Evolutionary conservation across 2,329 filamentous ascomycete species (phyloP).

Genomic region (Aspergillus pseudoterreus): DNA sequence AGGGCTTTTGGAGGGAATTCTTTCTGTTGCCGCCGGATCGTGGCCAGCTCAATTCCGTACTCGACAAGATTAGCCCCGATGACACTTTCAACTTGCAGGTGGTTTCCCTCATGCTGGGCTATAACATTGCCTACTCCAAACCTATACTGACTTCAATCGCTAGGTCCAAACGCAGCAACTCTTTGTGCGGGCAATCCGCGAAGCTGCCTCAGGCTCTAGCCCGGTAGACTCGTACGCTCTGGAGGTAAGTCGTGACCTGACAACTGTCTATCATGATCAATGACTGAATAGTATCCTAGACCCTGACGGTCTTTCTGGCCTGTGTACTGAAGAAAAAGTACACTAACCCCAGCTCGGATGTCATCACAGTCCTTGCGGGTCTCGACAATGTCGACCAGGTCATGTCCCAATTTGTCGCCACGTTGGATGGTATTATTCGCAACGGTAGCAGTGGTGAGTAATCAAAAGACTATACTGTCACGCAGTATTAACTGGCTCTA

Average conservation of each 20-base stretch:
- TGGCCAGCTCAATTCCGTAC: conserved; percentile 60
- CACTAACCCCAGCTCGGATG: conserved; percentile 90
- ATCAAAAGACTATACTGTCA: background rate
- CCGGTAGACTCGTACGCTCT: conserved; percentile 74
- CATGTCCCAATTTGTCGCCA: conserved; percentile 82
- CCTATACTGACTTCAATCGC: conserved; percentile 13
- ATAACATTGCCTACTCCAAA: background rate
- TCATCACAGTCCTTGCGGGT: conserved; percentile 84
- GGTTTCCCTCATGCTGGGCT: conserved; percentile 10
- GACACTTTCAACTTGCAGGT: conserved; percentile 73
- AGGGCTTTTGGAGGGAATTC: conserved; percentile 95
- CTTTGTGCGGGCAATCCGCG: conserved; percentile 67
- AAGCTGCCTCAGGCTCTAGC: conserved; percentile 59
- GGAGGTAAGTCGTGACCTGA: conserved; percentile 59
- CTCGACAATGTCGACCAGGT: conserved; percentile 82
- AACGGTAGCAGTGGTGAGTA: conserved; percentile 66
- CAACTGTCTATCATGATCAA: background rate
- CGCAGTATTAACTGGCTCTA: conserved; percentile 30
- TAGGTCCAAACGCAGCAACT: conserved; percentile 70
- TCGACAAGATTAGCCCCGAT: conserved; percentile 68
- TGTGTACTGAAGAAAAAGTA: conserved; percentile 83
- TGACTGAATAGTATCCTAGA: conserved; percentile 55
- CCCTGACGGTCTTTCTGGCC: conserved; percentile 81
- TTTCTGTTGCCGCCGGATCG: conserved; percentile 84
- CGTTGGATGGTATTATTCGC: conserved; percentile 77